These are phyloP conservation scores for Penicillium cataractarum DNA, from an alignment of 495 filamentous ascomycete species.

Conservation along the genomic window DNA sequence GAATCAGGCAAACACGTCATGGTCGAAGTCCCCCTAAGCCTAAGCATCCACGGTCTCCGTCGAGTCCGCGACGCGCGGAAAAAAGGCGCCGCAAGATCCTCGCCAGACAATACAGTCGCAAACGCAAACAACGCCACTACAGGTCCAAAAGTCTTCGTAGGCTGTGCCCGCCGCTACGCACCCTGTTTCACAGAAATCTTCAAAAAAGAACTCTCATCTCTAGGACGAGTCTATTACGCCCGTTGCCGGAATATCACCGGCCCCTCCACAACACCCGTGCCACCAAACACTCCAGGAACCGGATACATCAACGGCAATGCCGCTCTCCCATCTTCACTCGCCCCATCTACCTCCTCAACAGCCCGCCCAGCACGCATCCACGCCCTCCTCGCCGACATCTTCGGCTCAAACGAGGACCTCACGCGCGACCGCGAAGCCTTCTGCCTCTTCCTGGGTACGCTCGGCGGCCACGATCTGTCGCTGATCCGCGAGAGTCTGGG, in stretches of 20 bases:
- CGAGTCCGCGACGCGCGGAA: constrained; percentile 45
- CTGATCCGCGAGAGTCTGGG: constrained; percentile 61
- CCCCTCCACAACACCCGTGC: constrained; percentile 22
- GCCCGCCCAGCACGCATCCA: constrained; percentile 12
- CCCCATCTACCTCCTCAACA: background rate
- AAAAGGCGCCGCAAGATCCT: constrained; percentile 14
- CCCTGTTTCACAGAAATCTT: constrained; percentile 52
- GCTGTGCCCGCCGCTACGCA: constrained; percentile 59
- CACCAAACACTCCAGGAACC: background rate
- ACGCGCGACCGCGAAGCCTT: constrained; percentile 37
- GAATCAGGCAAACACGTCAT: constrained; percentile 56
- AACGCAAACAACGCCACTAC: constrained; percentile 4
- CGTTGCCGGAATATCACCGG: constrained; percentile 58
- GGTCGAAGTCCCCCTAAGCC: constrained; percentile 57
- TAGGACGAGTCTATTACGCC: constrained; percentile 56
- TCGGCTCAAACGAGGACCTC: constrained; percentile 34
- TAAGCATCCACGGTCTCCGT: constrained; percentile 43
- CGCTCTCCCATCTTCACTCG: background rate
- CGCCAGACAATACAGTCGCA: background rate
- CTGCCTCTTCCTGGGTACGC: constrained; percentile 48
- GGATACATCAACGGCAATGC: background rate
- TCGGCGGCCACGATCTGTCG: constrained; percentile 59
- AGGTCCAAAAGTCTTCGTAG: constrained; percentile 57
- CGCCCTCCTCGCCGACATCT: constrained; percentile 35
- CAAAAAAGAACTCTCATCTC: constrained; percentile 45